Evolutionary conservation across 164 flowering plant genomes (phyloP), one percentile per base, ranked within the genome.

Genomic region (Tetracentron sinense): DNA sequence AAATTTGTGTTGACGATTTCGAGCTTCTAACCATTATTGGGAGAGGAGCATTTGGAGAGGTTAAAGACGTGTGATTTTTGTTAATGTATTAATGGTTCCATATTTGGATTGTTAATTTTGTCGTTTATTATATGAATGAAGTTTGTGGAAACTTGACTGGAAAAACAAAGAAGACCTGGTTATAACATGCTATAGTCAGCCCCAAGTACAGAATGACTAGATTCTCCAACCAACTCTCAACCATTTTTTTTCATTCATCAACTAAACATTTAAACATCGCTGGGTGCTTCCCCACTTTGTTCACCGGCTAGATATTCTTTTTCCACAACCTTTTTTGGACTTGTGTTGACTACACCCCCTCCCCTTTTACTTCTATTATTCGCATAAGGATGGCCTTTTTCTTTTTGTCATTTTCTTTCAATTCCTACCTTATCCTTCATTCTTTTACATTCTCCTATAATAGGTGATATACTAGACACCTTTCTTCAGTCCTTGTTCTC

Each of bases 21-120:
- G 91, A 89, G 60, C 84, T 85, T 64, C 71, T 92, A 60, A 83
- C 92, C 66, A 88, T 95, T 58, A 95, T 95, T 50, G 99, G 97
- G 0, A 86, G 97, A 75, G 99, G 99, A 58, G 99, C 99, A 49
- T 94, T 85, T 78, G 99, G 97, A 55, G 99, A 94, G 99, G 99
- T 94, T 57, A 66, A 85, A 73, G 31, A 51, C 31, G 14, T 66
- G 42, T 38, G 3, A 14, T 20, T 51, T 64, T 64, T 63, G 8
- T 10, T n/a, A 8, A 52, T 42, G n/a, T 22, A 44, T 65, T 27
- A 48, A 23, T 56, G 31, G 2, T 65, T 26, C 23, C 12, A 23
- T 58, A 6, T 47, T 57, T 22, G 52, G 28, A 29, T 54, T 19
- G 1, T 19, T 15, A 48, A 23, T 30, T 20, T 42, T 27, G 20